Evolutionary conservation across 495 filamentous ascomycete genomes (phyloP).

Genomic region (Amphirosellinia nigrospora): DNA sequence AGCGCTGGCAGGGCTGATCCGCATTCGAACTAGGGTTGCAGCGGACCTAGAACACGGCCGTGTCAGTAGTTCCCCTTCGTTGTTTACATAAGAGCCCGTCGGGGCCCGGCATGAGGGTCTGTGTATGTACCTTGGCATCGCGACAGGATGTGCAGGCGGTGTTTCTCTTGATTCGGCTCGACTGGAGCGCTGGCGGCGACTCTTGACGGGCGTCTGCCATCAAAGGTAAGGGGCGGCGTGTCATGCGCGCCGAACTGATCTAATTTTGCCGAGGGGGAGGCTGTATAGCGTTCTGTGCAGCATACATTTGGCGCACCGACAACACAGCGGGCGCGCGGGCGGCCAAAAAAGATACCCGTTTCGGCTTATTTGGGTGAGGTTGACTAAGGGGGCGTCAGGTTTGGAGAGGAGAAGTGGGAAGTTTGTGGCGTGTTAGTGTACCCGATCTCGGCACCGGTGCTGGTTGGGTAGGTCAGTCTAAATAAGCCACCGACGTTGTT

Average conservation of each 20-base stretch:
- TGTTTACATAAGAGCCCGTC: constrained; percentile 2
- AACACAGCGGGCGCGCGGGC: neutral
- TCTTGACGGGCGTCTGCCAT: constrained; percentile 38
- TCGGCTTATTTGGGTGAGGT: constrained; percentile 21
- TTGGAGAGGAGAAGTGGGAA: constrained; percentile 5
- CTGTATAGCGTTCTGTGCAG: neutral
- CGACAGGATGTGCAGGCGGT: constrained; percentile 51
- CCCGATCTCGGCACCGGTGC: constrained; percentile 26
- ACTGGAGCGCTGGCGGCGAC: constrained; percentile 24
- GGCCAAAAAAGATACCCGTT: constrained; percentile 22
- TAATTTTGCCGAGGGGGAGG: neutral
- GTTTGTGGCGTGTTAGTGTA: neutral
- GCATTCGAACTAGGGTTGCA: constrained; percentile 51
- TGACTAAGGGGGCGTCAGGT: neutral
- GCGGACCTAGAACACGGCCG: constrained; percentile 42
- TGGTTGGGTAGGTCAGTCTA: neutral
- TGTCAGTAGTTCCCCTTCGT: neutral
- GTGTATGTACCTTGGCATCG: constrained; percentile 46
- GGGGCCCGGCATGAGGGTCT: neutral
- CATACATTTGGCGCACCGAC: neutral
- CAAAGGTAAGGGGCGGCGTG: constrained; percentile 26
- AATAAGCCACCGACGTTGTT: neutral
- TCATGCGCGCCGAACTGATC: constrained; percentile 21
- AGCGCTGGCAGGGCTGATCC: constrained; percentile 49
- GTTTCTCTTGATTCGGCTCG: constrained; percentile 48